Evolutionary conservation across 2,329 filamentous ascomycete species (phyloP).

Genomic region (Exophiala sp.): DNA sequence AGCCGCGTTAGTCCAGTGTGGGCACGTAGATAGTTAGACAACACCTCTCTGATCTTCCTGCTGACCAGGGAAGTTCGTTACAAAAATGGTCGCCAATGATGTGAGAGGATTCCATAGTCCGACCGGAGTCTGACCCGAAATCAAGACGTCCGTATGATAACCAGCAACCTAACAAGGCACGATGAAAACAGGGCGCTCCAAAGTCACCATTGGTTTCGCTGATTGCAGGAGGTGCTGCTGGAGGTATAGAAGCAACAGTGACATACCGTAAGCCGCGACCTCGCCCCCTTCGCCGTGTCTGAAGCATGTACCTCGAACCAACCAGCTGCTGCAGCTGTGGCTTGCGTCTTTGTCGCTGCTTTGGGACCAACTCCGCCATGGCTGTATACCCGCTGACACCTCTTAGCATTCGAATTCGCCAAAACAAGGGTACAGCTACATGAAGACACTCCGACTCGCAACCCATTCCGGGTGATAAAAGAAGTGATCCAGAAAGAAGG

Average conservation of each 20-base stretch:
- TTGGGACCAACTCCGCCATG: too few relatives aligned
- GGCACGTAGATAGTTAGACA: too few relatives aligned
- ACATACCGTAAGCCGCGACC: conserved; percentile 34
- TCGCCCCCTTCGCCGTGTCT: not conserved
- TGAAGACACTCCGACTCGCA: conserved; percentile 42
- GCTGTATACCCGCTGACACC: not conserved
- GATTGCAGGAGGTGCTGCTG: conserved; percentile 48
- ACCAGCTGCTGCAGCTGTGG: not conserved
- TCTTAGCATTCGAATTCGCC: conserved; percentile 57
- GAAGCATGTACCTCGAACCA: not conserved
- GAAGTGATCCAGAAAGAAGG: conserved; percentile 54
- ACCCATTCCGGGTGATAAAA: conserved; percentile 53
- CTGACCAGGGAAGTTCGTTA: too few relatives aligned
- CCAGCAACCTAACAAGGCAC: not conserved
- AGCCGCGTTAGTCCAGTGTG: too few relatives aligned
- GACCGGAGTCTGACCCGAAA: not conserved
- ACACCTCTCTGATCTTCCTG: too few relatives aligned
- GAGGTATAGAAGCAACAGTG: conserved; percentile 48
- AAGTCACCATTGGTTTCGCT: conserved; percentile 42
- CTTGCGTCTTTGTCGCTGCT: too few relatives aligned
- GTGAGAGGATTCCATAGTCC: conserved; percentile 4
- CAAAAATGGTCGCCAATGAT: conserved; percentile 17
- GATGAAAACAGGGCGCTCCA: conserved; percentile 8
- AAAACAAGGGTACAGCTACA: conserved; percentile 59
- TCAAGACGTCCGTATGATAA: not conserved